Percentiles rank a stretch among this genome's conserved stretches.
These are phyloP conservation scores for Nidularia pulvinata DNA, from an alignment of 768 basidiomycete species.

Conservation along the genomic window DNA sequence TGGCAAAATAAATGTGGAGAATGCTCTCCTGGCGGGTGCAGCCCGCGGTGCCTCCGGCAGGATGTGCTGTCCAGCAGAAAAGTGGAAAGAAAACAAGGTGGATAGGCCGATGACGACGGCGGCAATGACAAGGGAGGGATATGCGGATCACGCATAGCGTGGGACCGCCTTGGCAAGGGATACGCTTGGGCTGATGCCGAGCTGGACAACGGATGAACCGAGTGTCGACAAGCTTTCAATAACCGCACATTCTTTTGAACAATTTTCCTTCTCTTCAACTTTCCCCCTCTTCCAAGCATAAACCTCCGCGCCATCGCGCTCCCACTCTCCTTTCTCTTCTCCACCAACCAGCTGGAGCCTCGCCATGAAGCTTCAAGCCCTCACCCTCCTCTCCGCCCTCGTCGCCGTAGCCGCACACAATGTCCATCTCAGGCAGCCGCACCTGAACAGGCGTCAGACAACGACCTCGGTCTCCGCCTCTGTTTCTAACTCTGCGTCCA, in stretches of 20 bases:
- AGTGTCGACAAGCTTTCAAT: background rate
- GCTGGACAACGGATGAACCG: background rate
- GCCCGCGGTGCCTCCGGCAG: too few species aligned
- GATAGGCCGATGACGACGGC: background rate
- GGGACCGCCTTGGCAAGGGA: background rate
- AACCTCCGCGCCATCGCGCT: slow-evolving; percentile 4
- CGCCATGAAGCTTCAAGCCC: slow-evolving; percentile 42
- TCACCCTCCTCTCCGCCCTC: slow-evolving; percentile 44
- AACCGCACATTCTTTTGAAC: background rate
- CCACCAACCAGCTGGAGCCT: slow-evolving; percentile 14
- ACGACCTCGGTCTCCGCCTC: slow-evolving; percentile 8
- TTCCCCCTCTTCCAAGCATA: slow-evolving; percentile 13
- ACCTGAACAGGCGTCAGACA: slow-evolving; percentile 40
- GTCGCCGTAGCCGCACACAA: slow-evolving; percentile 32
- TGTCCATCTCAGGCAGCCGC: slow-evolving; percentile 30
- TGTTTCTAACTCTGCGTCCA: background rate
- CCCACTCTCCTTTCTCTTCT: slow-evolving; percentile 19
- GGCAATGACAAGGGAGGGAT: too few species aligned
- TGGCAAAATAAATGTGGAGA: too few species aligned
- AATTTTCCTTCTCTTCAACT: slow-evolving; percentile 1
- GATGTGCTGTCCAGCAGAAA: too few species aligned
- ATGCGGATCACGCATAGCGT: background rate
- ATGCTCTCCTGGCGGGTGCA: too few species aligned
- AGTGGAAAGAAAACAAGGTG: too few species aligned
- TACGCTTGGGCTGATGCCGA: background rate